Percentiles rank a stretch among this genome's conserved stretches.
These are phyloP conservation scores for Cladorrhinum sp. DNA, from an alignment of 2,329 filamentous ascomycete species.

Conservation along the genomic window DNA sequence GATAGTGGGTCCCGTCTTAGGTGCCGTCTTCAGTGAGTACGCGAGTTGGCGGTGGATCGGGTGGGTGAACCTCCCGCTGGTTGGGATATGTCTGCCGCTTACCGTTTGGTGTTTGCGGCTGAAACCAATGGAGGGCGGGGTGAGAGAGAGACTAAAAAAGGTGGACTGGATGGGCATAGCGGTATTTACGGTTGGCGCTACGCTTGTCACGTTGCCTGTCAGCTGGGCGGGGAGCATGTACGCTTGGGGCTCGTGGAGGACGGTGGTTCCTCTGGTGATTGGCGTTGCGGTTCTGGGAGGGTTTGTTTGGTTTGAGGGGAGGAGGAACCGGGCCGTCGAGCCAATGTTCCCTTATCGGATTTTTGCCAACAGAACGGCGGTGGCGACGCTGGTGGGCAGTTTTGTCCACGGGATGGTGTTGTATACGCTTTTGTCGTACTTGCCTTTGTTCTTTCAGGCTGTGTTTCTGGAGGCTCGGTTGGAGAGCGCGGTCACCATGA, in stretches of 20 bases:
- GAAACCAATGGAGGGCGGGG: conserved; percentile 15
- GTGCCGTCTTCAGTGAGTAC: conserved; percentile 29
- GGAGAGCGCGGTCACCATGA: not conserved
- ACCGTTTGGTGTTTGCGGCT: conserved; percentile 29
- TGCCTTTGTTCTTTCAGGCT: conserved; percentile 36
- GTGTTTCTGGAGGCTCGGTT: conserved; percentile 19
- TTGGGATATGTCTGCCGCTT: conserved; percentile 27
- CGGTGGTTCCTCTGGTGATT: conserved; percentile 33
- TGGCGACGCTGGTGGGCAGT: conserved; percentile 25
- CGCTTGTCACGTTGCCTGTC: conserved; percentile 23
- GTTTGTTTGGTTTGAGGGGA: conserved; percentile 33
- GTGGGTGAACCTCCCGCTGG: conserved; percentile 36
- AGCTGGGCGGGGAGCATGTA: conserved; percentile 36
- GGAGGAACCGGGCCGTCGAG: conserved; percentile 20
- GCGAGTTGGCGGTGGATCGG: conserved; percentile 37
- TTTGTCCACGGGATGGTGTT: conserved; percentile 34
- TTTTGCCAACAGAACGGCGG: conserved; percentile 29
- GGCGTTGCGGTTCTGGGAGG: conserved; percentile 29
- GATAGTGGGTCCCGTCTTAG: conserved; percentile 32
- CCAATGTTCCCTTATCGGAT: conserved; percentile 35
- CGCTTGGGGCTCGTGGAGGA: conserved; percentile 34
- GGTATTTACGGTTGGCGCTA: not conserved
- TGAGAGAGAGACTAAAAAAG: conserved; percentile 18
- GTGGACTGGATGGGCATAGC: conserved; percentile 35
- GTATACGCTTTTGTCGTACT: conserved; percentile 31